phyloP scores from a whole-genome alignment of 257 asterid genomes.

The Petrea volubilis region DNA sequence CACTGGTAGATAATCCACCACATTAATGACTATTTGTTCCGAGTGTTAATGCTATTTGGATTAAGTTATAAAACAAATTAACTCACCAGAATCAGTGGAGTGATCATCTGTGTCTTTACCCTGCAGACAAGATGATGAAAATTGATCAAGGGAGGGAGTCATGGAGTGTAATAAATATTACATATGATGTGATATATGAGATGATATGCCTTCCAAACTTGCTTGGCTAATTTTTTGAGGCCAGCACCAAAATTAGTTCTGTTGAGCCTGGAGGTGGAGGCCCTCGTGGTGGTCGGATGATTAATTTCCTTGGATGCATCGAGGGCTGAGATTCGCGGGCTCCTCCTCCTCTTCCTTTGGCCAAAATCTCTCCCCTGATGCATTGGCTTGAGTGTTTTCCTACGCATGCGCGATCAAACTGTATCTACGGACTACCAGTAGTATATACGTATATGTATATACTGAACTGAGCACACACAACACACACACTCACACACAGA shows the following conservation, averaged over 20 bases:
- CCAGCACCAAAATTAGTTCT: slow-evolving; percentile 33
- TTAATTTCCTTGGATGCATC: slow-evolving; percentile 35
- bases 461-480: too few species aligned
- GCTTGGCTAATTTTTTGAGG: slow-evolving; percentile 33
- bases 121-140: slow-evolving; percentile 29
- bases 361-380: slow-evolving; percentile 28
- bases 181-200: neutral
- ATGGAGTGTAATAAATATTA: neutral
- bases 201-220: slow-evolving; percentile 49
- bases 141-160: too few species aligned
- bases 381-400: slow-evolving; percentile 19
- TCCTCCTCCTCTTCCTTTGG: slow-evolving; percentile 51
- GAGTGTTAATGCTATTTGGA: neutral
- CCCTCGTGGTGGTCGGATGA: neutral
- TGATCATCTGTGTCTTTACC: slow-evolving; percentile 34
- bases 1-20: slow-evolving; percentile 12
- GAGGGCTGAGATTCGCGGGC: slow-evolving; percentile 56
- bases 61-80: neutral
- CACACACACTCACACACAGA: too few species aligned
- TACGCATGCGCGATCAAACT: neutral
- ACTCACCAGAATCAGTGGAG: slow-evolving; percentile 36
- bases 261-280: slow-evolving; percentile 34
- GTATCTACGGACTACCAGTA: too few species aligned
- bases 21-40: neutral
- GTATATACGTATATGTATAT: too few species aligned